phyloP scores from a whole-genome alignment of 2,329 filamentous ascomycete species.

The Beauveria asiatica region DNA sequence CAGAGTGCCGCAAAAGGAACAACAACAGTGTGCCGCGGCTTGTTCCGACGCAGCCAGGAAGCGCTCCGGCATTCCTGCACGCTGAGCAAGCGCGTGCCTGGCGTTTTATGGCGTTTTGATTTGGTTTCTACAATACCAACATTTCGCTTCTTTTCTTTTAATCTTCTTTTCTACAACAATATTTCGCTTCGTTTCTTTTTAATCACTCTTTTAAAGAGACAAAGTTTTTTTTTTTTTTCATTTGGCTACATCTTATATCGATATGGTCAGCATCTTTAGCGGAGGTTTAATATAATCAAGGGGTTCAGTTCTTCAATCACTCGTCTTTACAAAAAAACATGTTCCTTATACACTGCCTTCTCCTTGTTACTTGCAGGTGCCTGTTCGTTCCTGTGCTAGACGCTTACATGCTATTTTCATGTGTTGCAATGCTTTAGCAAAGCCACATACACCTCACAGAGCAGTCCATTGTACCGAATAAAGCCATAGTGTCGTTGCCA shows the following conservation, averaged over 20 bases:
- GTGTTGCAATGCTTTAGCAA: too few relatives aligned
- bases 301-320: neutral
- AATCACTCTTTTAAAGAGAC: neutral
- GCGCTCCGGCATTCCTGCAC: neutral
- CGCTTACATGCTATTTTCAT: too few relatives aligned
- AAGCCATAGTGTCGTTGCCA: too few relatives aligned
- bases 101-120: neutral
- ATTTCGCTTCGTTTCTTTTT: neutral
- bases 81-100: neutral
- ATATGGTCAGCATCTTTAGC: conserved; percentile 1
- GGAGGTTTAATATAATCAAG: conserved; percentile 10
- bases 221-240: neutral
- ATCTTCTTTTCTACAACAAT: neutral
- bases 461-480: too few relatives aligned
- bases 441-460: too few relatives aligned
- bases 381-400: neutral
- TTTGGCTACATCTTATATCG: neutral
- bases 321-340: neutral
- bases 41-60: neutral
- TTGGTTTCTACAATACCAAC: neutral
- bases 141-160: neutral
- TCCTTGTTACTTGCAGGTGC: neutral
- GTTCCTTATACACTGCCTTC: neutral
- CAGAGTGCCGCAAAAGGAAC: neutral
- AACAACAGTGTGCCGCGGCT: neutral